phyloP scores from a whole-genome alignment of 1,284 basidiomycete genomes.

The Albatrellus sp. region DNA sequence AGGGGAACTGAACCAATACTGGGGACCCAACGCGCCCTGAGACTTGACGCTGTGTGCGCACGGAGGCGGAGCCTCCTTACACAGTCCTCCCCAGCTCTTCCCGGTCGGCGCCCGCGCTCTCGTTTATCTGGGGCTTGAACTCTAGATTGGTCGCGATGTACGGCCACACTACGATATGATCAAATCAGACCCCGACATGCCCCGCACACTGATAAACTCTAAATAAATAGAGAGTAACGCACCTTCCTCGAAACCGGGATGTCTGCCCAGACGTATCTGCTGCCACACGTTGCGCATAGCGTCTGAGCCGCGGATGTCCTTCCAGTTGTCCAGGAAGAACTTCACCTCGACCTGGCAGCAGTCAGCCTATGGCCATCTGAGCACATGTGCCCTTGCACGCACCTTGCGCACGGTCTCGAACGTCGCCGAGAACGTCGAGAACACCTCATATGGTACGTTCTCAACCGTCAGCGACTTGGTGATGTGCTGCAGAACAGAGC shows the following conservation, averaged over 20 bases:
- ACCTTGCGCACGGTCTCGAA: slow-evolving; percentile 80
- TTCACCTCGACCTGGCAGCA: slow-evolving; percentile 49
- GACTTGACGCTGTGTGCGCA: too few relatives aligned
- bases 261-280: slow-evolving; percentile 67
- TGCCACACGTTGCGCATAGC: slow-evolving; percentile 78
- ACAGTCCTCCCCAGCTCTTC: slow-evolving; percentile 5
- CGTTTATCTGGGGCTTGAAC: slow-evolving; percentile 29
- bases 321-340: slow-evolving; percentile 75
- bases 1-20: too few relatives aligned
- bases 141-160: slow-evolving; percentile 53
- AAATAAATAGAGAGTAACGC: slow-evolving; percentile 7
- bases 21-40: too few relatives aligned
- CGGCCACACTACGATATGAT: slow-evolving; percentile 49
- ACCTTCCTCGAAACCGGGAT: slow-evolving; percentile 79
- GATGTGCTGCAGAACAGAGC: slow-evolving; percentile 43
- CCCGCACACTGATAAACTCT: neutral
- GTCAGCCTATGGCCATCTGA: neutral
- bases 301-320: slow-evolving; percentile 65
- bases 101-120: slow-evolving; percentile 5
- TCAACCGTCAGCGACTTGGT: slow-evolving; percentile 60
- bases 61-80: too few relatives aligned
- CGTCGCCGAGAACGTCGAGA: slow-evolving; percentile 72
- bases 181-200: slow-evolving; percentile 2
- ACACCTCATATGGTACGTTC: slow-evolving; percentile 80
- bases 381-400: slow-evolving; percentile 3